phyloP scores from a whole-genome alignment of 345 rosid species.

The Hibiscus tridactylites region DNA sequence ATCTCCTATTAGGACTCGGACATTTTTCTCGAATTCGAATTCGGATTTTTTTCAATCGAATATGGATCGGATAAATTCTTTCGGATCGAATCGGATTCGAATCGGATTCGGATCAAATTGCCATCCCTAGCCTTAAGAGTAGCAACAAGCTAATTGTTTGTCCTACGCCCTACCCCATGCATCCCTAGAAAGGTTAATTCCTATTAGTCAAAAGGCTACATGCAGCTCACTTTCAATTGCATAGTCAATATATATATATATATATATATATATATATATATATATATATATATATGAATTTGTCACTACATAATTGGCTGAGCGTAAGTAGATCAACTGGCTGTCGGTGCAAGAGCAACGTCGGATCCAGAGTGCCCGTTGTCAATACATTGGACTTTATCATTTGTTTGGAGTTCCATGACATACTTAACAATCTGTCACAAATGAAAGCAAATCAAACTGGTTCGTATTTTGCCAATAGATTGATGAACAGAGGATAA shows the following conservation, averaged over 20 bases:
- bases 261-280: no score
- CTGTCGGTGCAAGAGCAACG: conserved; percentile 32
- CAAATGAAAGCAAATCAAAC: neutral
- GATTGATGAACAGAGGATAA: no score
- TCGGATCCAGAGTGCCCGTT: conserved; percentile 45
- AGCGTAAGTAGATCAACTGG: conserved; percentile 21
- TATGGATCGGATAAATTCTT: no score
- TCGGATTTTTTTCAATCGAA: no score
- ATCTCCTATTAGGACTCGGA: no score
- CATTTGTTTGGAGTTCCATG: conserved; percentile 33
- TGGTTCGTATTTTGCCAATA: neutral
- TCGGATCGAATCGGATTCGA: no score
- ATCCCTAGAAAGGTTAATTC: no score
- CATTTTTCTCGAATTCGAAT: no score
- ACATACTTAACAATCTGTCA: conserved; percentile 79
- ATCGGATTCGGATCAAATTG: no score
- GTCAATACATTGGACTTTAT: conserved; percentile 22
- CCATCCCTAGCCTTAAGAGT: no score
- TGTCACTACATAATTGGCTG: neutral
- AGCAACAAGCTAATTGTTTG: neutral
- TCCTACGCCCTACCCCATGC: no score
- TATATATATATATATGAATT: neutral
- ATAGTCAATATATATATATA: neutral
- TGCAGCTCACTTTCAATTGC: neutral
- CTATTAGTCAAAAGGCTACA: no score